These are phyloP conservation scores for Rhodotorula sp. DNA, from an alignment of 1,284 basidiomycete genomes.

Conservation along the genomic window DNA sequence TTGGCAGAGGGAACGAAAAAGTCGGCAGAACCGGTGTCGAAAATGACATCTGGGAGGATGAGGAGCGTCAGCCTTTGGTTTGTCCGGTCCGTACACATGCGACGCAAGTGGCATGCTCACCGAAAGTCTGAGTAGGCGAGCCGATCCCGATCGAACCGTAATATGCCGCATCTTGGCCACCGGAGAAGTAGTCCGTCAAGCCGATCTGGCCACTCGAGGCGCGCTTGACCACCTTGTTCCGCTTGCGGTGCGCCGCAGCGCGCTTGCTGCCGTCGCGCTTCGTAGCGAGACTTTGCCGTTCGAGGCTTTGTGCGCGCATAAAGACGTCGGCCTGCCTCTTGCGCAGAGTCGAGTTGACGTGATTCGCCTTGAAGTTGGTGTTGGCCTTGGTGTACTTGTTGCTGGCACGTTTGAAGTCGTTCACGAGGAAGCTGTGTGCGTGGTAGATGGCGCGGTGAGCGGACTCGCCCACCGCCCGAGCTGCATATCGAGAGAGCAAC, in stretches of 20 bases:
- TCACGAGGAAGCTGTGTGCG: constrained; percentile 27
- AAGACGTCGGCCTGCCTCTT: constrained; percentile 25
- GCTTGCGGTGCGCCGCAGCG: not conserved
- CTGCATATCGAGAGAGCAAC: not conserved
- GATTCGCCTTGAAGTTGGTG: constrained; percentile 30
- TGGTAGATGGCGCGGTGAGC: no score
- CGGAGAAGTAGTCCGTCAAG: constrained; percentile 39
- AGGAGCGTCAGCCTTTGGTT: not conserved
- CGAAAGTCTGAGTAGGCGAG: constrained; percentile 28
- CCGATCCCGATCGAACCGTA: constrained; percentile 34
- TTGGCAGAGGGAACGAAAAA: constrained; percentile 31
- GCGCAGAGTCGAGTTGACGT: constrained; percentile 14
- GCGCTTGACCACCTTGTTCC: constrained; percentile 19
- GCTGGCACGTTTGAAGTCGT: constrained; percentile 28
- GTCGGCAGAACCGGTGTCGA: constrained; percentile 38
- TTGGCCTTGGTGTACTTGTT: constrained; percentile 18
- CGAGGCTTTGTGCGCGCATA: constrained; percentile 21
- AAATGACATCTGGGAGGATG: constrained; percentile 10
- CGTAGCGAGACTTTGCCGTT: constrained; percentile 3
- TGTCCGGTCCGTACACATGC: not conserved
- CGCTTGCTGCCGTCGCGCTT: constrained; percentile 1
- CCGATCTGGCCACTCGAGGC: constrained; percentile 19
- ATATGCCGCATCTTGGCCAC: constrained; percentile 37
- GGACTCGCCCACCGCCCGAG: not conserved
- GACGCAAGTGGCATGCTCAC: not conserved